Evolutionary conservation across 1,139 yeast genomes (phyloP).

Genomic region (Protomyces inundatus): DNA sequence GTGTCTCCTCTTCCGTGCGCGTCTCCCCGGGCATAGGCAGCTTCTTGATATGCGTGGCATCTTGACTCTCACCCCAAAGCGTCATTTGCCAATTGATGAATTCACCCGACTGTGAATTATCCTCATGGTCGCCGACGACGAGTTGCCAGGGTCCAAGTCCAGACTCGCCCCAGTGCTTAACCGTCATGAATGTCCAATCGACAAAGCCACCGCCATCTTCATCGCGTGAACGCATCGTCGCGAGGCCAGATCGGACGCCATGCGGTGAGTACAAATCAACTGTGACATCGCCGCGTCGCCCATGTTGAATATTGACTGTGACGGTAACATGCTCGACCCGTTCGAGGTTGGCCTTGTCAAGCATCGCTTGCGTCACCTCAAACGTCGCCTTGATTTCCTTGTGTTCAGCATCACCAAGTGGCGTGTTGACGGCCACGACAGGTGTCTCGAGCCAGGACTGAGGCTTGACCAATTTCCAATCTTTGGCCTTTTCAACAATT

Average conservation of each 20-base stretch:
- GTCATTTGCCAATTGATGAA: slow-evolving; percentile 70
- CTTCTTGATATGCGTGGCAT: slow-evolving; percentile 54
- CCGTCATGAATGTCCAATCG: slow-evolving; percentile 95
- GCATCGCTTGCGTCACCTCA: slow-evolving; percentile 48
- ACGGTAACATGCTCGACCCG: slow-evolving; percentile 82
- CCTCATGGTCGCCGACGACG: slow-evolving; percentile 50
- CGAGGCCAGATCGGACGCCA: slow-evolving; percentile 69
- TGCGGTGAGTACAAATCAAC: slow-evolving; percentile 66
- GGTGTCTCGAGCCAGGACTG: slow-evolving; percentile 75
- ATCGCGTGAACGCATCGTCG: slow-evolving; percentile 65
- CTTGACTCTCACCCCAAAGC: slow-evolving; percentile 74
- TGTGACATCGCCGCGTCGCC: slow-evolving; percentile 64
- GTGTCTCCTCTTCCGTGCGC: slow-evolving; percentile 42
- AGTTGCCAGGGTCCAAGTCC: slow-evolving; percentile 82
- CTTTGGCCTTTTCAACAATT: slow-evolving; percentile 66
- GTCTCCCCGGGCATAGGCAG: slow-evolving; percentile 39
- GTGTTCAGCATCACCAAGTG: slow-evolving; percentile 32
- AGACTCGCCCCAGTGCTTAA: slow-evolving; percentile 89
- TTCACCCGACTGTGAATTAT: slow-evolving; percentile 43
- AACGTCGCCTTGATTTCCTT: slow-evolving; percentile 44
- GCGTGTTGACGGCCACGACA: slow-evolving; percentile 39
- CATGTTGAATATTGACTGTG: slow-evolving; percentile 62
- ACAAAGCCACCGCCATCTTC: slow-evolving; percentile 53
- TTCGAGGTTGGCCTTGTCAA: slow-evolving; percentile 57
- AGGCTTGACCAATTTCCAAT: slow-evolving; percentile 83